Base-by-base conservation (phyloP, 148 eudicot genomes). In the Rhododendron kiyosumense region DNA sequence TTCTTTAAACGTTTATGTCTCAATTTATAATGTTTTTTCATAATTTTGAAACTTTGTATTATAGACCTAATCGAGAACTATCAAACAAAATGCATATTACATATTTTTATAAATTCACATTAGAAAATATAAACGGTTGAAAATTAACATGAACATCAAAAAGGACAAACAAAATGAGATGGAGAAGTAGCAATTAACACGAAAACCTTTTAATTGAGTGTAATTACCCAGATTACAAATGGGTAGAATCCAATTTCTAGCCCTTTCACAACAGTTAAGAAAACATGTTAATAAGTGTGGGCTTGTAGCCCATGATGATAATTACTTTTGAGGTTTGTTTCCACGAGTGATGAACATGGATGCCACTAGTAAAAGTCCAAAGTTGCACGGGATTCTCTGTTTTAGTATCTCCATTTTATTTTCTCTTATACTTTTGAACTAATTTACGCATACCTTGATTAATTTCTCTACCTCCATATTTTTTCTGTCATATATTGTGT, bases 311-410 rank as follows among this genome's bases (percentile, higher is more conserved):
- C 81, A 54, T 74, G 57, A 86, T 82, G 75, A 75, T 32, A 81
- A 38, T 46, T 81, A 26, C 69, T 86, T 32, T 86, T 49, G 85
- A 86, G 57, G 49, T 86, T 46, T 81, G 36, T 75, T 81, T 82
- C 75, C 75, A 82, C 74, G 75, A 54, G 74, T 57, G 83, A 86
- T 81, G 75, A 81, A 59, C 81, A 86, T 65, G 81, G 81, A 15
- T 2, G 77, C 57, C 85, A 81, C 81, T 86, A 54, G 45, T 26
- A 73, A 86, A 86, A 74, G 76, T 52, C 67, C 79, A 34, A 32
- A 38, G 79, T 2, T 34, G 46, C 46, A 75, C n/a, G 24, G 46
- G 45, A 75, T 75, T n/a, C 79, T 36, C 36, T 75, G 79, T 38
- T 36, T 75, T 75, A 41, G 45, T 41, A 15, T 36, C 79, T 75